Percentiles rank a stretch among this genome's conserved stretches.
phyloP scores from a whole-genome alignment of 2,329 filamentous ascomycete species.

The Chrysoporthe deuterocubensis region DNA sequence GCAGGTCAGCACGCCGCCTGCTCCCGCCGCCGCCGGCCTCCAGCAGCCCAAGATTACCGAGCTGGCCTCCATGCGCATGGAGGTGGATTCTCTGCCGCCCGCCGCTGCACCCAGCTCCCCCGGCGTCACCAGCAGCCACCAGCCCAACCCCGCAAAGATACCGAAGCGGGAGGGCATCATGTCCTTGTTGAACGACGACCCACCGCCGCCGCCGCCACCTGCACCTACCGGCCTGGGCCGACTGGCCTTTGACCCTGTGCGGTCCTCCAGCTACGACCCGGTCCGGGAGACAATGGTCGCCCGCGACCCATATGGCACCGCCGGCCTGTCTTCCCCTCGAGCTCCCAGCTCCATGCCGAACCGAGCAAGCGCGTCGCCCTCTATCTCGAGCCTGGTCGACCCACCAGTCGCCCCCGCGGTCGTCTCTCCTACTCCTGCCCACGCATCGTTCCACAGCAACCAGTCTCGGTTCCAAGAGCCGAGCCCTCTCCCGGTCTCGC shows the following conservation, averaged over 20 bases:
- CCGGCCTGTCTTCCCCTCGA: conserved; percentile 56
- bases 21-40: conserved; percentile 32
- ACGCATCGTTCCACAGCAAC: conserved; percentile 39
- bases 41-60: conserved; percentile 49
- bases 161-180: conserved; percentile 61
- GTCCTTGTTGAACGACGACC: conserved; percentile 60
- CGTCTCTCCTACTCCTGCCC: conserved; percentile 45
- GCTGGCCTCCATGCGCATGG: conserved; percentile 43
- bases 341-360: conserved; percentile 53
- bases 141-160: conserved; percentile 46
- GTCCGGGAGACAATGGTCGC: conserved; percentile 64
- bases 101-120: conserved; percentile 30
- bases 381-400: conserved; percentile 89
- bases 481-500: conserved; percentile 38
- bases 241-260: conserved; percentile 88
- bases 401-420: conserved; percentile 51
- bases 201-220: conserved; percentile 43
- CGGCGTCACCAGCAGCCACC: conserved; percentile 34
- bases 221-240: conserved; percentile 67
- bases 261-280: conserved; percentile 72
- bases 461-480: conserved; percentile 37
- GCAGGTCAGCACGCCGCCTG: conserved; percentile 25
- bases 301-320: conserved; percentile 53
- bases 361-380: conserved; percentile 85
- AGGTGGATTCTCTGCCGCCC: conserved; percentile 36